Base-by-base conservation (phyloP, 352 stramenopile genomes). In the Pythium brassicae region DNA sequence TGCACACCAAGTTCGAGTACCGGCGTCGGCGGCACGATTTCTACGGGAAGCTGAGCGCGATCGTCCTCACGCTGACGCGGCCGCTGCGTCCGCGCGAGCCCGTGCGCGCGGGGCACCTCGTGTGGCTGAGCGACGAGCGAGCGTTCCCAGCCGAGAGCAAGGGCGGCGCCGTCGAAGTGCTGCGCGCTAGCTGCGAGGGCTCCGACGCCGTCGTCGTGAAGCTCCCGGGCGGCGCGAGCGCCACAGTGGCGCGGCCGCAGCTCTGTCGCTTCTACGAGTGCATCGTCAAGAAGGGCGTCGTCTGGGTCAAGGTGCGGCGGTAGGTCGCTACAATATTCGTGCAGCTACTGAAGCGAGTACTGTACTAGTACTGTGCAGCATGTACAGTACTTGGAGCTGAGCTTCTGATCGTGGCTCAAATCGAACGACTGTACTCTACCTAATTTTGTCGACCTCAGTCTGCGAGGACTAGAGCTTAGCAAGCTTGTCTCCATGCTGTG, bases 31-130 rank as follows among this genome's bases (percentile, higher is more conserved):
- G 59, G 22, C 68, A 56, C 40, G 70, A 72, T 14, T 83, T 79
- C 43, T 34, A 57, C 51, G 75, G 75, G 15, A 40, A 71, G 7
- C 37, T 85, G 11, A 57, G 67, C 14, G 55, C 59, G 1, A 73
- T 79, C 45, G 58, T 85, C 6, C 45, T 85, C 48, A 85, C 75
- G 35, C 74, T 77, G 51, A 69, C 75, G 29, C 59, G 54, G n/a
- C 45, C 47, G 10, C 50, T 85, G 17, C 37, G 34, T 10, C 22
- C 42, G 51, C 46, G 19, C 5, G 74, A 78, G 34, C 32, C 50
- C 5, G 26, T 79, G 42, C 57, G 53, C 43, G 60, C 60, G 4
- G 69, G 69, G 17, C 64, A 81, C 10, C 15, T 81, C 3, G 42
- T 84, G 54, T 84, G 74, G 74, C 65, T 66, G 22, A 63, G 64